phyloP scores from a whole-genome alignment of 2,329 filamentous ascomycete species.

The Diaporthe sp. region DNA sequence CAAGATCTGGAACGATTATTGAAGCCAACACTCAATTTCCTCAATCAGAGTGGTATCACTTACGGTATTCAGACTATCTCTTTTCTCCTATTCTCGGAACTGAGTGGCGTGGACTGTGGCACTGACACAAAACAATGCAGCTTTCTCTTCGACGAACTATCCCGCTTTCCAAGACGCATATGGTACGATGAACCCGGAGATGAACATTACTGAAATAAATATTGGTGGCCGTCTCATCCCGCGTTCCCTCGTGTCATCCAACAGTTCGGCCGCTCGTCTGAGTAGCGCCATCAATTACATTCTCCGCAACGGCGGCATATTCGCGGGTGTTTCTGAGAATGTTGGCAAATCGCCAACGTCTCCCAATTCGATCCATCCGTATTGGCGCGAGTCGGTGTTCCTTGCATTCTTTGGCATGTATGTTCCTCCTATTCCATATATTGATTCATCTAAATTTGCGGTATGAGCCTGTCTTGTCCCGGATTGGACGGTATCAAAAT shows the following conservation, averaged over 20 bases:
- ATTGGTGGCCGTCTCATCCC: constrained; percentile 31
- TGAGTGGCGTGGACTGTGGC: not conserved
- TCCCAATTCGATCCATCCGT: not conserved
- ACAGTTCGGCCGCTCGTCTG: not conserved
- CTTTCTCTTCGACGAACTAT: not conserved
- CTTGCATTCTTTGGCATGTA: constrained; percentile 25
- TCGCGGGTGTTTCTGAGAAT: constrained; percentile 12
- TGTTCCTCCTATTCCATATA: not conserved
- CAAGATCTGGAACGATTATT: constrained; percentile 1
- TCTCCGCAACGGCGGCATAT: not conserved
- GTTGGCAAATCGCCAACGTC: not conserved
- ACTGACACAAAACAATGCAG: not conserved
- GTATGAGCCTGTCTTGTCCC: too few relatives aligned
- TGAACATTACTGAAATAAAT: constrained; percentile 13
- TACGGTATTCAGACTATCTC: not conserved
- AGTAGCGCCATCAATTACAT: not conserved
- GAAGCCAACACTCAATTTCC: not conserved
- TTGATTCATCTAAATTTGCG: too few relatives aligned
- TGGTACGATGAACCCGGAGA: constrained; percentile 1
- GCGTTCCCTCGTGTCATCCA: not conserved
- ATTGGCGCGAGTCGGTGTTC: constrained; percentile 23
- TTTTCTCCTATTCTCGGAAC: not conserved
- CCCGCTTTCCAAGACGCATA: constrained; percentile 5
- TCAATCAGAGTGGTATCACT: constrained; percentile 6
- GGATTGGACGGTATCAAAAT: not conserved